Evolutionary conservation across 495 filamentous ascomycete species (phyloP).

Genomic region (Aspergillus homomorphus): DNA sequence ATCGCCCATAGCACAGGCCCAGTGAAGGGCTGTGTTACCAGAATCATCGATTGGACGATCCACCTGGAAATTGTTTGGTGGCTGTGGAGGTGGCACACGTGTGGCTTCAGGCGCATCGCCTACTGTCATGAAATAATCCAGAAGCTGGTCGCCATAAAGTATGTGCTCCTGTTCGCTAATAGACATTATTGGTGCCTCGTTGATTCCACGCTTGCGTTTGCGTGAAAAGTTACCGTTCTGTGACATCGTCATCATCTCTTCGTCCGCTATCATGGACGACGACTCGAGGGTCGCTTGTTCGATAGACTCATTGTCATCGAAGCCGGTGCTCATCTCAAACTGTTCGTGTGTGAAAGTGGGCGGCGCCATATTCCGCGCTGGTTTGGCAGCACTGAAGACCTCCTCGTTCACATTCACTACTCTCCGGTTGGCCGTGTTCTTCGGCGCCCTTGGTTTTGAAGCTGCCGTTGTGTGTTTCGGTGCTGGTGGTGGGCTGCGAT

Average conservation of each 20-base stretch:
- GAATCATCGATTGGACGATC: slow-evolving; percentile 87
- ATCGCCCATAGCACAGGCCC: slow-evolving; percentile 98
- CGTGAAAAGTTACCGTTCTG: slow-evolving; percentile 65
- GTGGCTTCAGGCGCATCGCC: slow-evolving; percentile 62
- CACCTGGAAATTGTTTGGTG: slow-evolving; percentile 78
- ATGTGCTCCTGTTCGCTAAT: slow-evolving; percentile 75
- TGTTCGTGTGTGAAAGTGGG: slow-evolving; percentile 52
- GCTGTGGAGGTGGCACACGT: slow-evolving; percentile 62
- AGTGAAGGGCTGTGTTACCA: slow-evolving; percentile 86
- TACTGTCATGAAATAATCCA: slow-evolving; percentile 91
- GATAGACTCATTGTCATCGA: slow-evolving; percentile 76
- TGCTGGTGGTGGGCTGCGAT: slow-evolving; percentile 85
- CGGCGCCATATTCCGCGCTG: slow-evolving; percentile 41
- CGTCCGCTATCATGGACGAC: slow-evolving; percentile 77
- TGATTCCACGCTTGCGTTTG: slow-evolving; percentile 69
- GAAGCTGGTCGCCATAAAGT: slow-evolving; percentile 84
- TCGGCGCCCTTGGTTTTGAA: slow-evolving; percentile 67
- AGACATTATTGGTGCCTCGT: slow-evolving; percentile 58
- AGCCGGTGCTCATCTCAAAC: slow-evolving; percentile 53
- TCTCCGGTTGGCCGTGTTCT: slow-evolving; percentile 38
- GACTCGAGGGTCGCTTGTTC: slow-evolving; percentile 77
- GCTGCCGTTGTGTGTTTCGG: slow-evolving; percentile 76
- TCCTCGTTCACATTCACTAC: slow-evolving; percentile 39
- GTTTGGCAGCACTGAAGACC: slow-evolving; percentile 39
- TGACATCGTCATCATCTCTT: slow-evolving; percentile 65